Evolutionary conservation across 2,329 filamentous ascomycete species (phyloP).

Genomic region (Stenocarpella maydis): DNA sequence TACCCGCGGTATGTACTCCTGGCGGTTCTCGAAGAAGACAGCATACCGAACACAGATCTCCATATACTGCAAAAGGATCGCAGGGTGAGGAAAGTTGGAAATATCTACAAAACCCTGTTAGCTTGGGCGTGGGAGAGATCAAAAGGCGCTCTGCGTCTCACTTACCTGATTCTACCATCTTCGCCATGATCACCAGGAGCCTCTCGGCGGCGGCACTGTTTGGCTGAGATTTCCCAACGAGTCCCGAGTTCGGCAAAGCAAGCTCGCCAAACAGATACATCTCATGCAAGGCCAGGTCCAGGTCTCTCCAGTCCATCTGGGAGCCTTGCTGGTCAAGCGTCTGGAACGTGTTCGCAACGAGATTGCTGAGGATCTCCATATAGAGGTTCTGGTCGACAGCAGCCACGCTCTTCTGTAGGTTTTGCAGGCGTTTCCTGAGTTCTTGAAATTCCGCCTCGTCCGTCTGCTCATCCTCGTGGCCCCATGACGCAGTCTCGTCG

Average conservation of each 20-base stretch:
- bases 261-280: slow-evolving; percentile 97
- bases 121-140: slow-evolving; percentile 28
- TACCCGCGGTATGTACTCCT: slow-evolving; percentile 82
- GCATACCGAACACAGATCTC: slow-evolving; percentile 96
- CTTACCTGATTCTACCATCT: slow-evolving; percentile 92
- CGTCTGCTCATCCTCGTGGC: slow-evolving; percentile 90
- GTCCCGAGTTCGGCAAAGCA: slow-evolving; percentile 84
- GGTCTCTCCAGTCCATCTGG: slow-evolving; percentile 90
- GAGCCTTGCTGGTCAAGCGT: slow-evolving; percentile 77
- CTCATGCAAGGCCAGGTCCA: slow-evolving; percentile 92
- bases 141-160: slow-evolving; percentile 25
- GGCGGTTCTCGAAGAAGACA: slow-evolving; percentile 88
- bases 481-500: slow-evolving; percentile 93
- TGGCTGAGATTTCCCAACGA: slow-evolving; percentile 86
- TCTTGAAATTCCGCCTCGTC: slow-evolving; percentile 98
- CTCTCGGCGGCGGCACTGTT: slow-evolving; percentile 81
- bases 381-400: slow-evolving; percentile 89
- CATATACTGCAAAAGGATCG: slow-evolving; percentile 96
- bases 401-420: slow-evolving; percentile 91
- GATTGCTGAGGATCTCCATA: slow-evolving; percentile 84
- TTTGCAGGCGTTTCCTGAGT: slow-evolving; percentile 86
- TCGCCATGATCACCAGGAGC: slow-evolving; percentile 90
- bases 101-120: slow-evolving; percentile 65
- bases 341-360: slow-evolving; percentile 88
- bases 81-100: slow-evolving; percentile 85